phyloP scores from a whole-genome alignment of 257 asterid genomes.

The Jacaranda copaia region DNA sequence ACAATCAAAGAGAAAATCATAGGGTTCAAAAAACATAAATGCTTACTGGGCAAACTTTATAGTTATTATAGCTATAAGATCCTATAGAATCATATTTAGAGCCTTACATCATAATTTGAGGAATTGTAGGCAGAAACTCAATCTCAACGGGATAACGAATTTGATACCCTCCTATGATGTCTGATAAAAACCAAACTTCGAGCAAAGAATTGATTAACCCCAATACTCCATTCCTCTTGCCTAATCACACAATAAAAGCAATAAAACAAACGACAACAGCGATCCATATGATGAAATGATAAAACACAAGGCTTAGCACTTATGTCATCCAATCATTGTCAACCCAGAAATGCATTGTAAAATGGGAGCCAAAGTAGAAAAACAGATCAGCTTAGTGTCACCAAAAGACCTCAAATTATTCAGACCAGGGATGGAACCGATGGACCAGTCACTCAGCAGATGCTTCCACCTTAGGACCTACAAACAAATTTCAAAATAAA shows the following conservation, averaged over 20 bases:
- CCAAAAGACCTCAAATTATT: conserved; percentile 44
- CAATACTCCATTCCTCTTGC: not conserved
- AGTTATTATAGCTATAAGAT: not conserved
- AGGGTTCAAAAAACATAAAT: not conserved
- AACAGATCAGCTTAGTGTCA: not conserved
- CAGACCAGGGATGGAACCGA: conserved; percentile 12
- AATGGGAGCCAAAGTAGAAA: not conserved
- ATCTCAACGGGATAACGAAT: not conserved
- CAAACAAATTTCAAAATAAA: conserved; percentile 11
- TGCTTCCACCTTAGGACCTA: conserved; percentile 60
- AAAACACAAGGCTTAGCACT: not conserved
- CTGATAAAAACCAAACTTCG: not conserved
- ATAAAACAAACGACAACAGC: not conserved
- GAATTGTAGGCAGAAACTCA: not conserved
- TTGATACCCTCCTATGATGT: not conserved
- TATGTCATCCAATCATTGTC: not conserved
- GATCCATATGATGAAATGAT: not conserved
- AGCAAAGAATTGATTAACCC: not conserved
- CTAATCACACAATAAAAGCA: not conserved
- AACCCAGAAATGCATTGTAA: not conserved
- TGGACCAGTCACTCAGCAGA: conserved; percentile 44
- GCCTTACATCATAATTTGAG: not conserved
- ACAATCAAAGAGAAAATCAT: not conserved
- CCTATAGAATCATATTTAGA: not conserved
- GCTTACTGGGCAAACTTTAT: not conserved